Conservation (phyloP, 352 stramenopile species). For the Phytopythium sindhum region DNA sequence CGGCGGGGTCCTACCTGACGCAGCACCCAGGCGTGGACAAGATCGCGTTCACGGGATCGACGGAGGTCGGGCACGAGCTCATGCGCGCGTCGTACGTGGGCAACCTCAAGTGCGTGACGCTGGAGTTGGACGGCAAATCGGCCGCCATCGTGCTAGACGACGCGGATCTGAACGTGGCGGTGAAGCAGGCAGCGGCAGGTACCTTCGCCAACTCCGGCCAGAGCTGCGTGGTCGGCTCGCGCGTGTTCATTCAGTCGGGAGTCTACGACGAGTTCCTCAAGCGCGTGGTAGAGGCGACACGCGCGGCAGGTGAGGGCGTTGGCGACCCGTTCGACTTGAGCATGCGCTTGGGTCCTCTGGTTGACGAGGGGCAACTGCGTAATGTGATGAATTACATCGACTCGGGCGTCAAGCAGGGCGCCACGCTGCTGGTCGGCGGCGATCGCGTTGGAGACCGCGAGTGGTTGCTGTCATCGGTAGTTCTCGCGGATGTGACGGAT, state of each 20-base stretch:
- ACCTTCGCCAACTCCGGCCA: constrained; percentile 87
- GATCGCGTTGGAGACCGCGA: constrained; percentile 52
- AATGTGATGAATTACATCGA: constrained; percentile 82
- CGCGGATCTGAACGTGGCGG: constrained; percentile 57
- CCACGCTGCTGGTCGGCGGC: constrained; percentile 71
- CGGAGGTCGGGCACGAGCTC: constrained; percentile 44
- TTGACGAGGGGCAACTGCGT: constrained; percentile 60
- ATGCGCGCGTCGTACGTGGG: constrained; percentile 34
- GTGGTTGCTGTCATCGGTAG: constrained; percentile 91
- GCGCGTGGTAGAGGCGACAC: constrained; percentile 39
- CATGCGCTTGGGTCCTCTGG: constrained; percentile 48
- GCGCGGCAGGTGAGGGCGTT: constrained; percentile 33
- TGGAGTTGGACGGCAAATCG: constrained; percentile 75
- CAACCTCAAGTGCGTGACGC: constrained; percentile 71
- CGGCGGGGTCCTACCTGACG: constrained; percentile 31
- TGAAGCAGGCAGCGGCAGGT: constrained; percentile 35
- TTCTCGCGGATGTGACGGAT: constrained; percentile 76
- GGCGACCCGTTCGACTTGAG: constrained; percentile 43
- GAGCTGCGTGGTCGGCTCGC: constrained; percentile 75
- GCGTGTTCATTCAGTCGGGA: constrained; percentile 82
- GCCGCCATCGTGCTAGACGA: constrained; percentile 65
- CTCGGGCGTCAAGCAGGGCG: constrained; percentile 73
- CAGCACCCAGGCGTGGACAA: constrained; percentile 63
- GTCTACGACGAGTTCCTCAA: constrained; percentile 83
- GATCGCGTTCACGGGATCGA: constrained; percentile 67